Percentiles rank a stretch among this genome's conserved stretches.
phyloP scores from a whole-genome alignment of 2,329 filamentous ascomycete species.

The Chaetomium sp. region DNA sequence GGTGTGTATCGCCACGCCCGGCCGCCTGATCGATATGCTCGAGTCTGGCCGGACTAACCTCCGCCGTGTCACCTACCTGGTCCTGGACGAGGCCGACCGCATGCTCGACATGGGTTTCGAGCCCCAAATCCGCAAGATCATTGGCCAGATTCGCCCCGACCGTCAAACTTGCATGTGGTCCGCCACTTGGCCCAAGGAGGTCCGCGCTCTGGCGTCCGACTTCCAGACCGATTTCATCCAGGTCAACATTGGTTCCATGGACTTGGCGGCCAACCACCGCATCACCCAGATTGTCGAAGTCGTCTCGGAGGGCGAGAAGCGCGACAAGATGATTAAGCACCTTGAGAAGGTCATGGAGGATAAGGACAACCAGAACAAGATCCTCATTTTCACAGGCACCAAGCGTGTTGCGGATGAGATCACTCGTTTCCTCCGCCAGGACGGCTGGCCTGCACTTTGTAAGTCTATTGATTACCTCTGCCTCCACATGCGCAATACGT shows the following conservation, averaged over 20 bases:
- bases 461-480: conserved; percentile 45
- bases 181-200: conserved; percentile 98
- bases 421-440: conserved; percentile 91
- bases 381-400: conserved; percentile 86
- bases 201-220: conserved; percentile 82
- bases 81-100: conserved; percentile 97
- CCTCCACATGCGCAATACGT: conserved; percentile 28
- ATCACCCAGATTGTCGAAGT: conserved; percentile 98
- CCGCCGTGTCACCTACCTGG: conserved; percentile 93
- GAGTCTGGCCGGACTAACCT: conserved; percentile 98
- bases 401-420: conserved; percentile 98
- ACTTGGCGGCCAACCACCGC: conserved; percentile 92
- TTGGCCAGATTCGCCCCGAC: conserved; percentile 93
- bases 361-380: conserved; percentile 88
- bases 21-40: conserved; percentile 97
- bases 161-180: conserved; percentile 99
- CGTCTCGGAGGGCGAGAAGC: conserved; percentile 93
- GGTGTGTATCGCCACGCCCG: conserved; percentile 96
- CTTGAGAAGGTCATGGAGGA: conserved; percentile 97
- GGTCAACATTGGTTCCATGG: conserved; percentile 96
- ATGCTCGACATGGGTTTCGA: conserved; percentile 99
- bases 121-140: conserved; percentile 98
- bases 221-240: conserved; percentile 96
- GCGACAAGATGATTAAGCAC: conserved; percentile 94
- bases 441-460: conserved; percentile 96